Conservation (phyloP, 2,329 filamentous ascomycete species). For the Fusarium newnesense region DNA sequence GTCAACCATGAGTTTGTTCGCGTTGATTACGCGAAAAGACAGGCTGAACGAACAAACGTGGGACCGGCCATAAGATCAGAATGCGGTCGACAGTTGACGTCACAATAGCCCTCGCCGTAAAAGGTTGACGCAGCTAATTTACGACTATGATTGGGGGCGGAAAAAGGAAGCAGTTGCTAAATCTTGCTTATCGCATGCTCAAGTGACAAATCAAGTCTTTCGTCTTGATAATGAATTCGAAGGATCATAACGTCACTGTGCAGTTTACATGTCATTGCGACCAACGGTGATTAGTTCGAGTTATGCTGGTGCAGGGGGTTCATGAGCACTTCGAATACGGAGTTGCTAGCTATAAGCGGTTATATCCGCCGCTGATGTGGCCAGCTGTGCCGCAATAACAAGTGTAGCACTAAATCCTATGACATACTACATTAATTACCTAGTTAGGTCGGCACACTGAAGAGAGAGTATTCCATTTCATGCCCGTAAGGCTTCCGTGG, state of each 20-base stretch:
- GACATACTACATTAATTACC: fast-evolving
- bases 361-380: neutral
- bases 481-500: fast-evolving
- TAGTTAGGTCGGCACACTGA: fast-evolving
- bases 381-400: neutral
- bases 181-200: neutral
- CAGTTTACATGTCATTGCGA: neutral
- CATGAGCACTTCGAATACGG: fast-evolving
- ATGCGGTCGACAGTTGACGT: neutral
- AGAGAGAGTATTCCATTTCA: neutral
- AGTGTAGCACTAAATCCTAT: neutral
- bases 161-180: fast-evolving
- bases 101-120: fast-evolving
- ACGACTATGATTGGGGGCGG: neutral
- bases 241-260: neutral
- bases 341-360: neutral
- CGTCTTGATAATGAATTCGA: neutral
- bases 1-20: fast-evolving
- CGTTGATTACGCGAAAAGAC: fast-evolving
- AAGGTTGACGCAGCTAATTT: fast-evolving
- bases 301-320: fast-evolving
- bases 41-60: too few relatives aligned
- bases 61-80: too few relatives aligned
- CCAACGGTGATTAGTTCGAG: fast-evolving
- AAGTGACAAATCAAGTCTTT: fast-evolving